Conservation (phyloP, 1,284 basidiomycete genomes). For the Boletus sp. region DNA sequence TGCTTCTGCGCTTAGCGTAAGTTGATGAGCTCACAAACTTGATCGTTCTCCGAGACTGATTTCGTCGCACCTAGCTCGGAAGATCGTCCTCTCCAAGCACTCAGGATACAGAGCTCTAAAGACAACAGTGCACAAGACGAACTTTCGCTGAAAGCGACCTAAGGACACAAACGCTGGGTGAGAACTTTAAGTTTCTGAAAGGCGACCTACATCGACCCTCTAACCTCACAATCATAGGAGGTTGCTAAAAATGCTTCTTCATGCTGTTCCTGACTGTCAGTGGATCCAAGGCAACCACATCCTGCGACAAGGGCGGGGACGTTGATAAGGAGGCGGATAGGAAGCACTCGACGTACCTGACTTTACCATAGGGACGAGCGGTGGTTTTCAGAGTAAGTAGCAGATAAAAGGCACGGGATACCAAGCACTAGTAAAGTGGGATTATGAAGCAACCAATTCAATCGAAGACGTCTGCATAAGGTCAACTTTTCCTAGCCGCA, state of each 20-base stretch:
- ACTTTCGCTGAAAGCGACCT: neutral
- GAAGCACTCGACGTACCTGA: neutral
- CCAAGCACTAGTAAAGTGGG: neutral
- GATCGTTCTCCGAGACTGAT: slow-evolving; percentile 2
- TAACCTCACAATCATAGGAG: neutral
- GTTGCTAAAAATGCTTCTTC: neutral
- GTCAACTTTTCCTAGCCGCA: neutral
- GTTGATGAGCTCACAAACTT: neutral
- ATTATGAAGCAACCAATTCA: neutral
- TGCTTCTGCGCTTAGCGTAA: neutral
- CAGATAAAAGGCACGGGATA: neutral
- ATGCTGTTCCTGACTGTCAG: neutral
- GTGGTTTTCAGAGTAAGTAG: neutral
- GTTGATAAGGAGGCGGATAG: slow-evolving; percentile 5
- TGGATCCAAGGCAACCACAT: neutral
- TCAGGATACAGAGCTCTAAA: no score
- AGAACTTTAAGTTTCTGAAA: neutral
- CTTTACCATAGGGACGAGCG: slow-evolving; percentile 4
- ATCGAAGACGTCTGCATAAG: neutral
- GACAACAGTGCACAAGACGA: neutral
- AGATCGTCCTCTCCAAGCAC: no score
- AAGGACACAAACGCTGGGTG: neutral
- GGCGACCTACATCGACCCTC: neutral
- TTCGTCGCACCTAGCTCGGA: neutral
- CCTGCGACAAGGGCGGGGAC: neutral